phyloP scores from a whole-genome alignment of 441 rosid species.

The Macaranga tanarius region DNA sequence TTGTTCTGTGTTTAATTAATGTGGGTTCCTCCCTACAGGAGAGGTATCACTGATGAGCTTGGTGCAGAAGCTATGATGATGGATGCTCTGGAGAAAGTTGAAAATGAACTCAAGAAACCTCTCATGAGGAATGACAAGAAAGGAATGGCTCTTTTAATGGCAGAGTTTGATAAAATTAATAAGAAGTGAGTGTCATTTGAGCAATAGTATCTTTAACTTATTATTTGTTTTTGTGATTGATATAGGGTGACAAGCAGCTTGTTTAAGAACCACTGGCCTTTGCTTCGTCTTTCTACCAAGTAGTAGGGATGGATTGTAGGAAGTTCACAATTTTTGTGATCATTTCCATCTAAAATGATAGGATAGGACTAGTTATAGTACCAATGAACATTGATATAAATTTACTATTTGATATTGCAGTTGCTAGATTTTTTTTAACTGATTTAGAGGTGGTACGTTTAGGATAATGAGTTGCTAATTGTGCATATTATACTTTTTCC shows the following conservation, averaged over 20 bases:
- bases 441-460: not conserved
- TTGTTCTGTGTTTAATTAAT: not conserved
- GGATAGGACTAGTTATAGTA: not conserved
- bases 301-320: not conserved
- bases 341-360: not conserved
- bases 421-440: not conserved
- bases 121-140: slow-evolving; percentile 89
- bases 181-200: slow-evolving; percentile 53
- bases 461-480: no score
- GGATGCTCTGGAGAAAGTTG: slow-evolving; percentile 93
- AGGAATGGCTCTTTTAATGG: slow-evolving; percentile 80
- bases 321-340: not conserved
- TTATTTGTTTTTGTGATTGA: not conserved
- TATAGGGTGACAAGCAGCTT: not conserved
- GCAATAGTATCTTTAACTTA: not conserved
- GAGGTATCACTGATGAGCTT: slow-evolving; percentile 75
- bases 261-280: no score
- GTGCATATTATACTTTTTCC: not conserved
- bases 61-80: slow-evolving; percentile 97
- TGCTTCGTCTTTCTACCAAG: not conserved
- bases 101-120: slow-evolving; percentile 87
- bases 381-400: not conserved
- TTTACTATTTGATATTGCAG: not conserved
- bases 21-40: slow-evolving; percentile 43
- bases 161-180: slow-evolving; percentile 90